Evolutionary conservation across 2,329 filamentous ascomycete species (phyloP), one percentile per base, ranked within the genome.

Genomic region (Dryadomyces quercivorus): DNA sequence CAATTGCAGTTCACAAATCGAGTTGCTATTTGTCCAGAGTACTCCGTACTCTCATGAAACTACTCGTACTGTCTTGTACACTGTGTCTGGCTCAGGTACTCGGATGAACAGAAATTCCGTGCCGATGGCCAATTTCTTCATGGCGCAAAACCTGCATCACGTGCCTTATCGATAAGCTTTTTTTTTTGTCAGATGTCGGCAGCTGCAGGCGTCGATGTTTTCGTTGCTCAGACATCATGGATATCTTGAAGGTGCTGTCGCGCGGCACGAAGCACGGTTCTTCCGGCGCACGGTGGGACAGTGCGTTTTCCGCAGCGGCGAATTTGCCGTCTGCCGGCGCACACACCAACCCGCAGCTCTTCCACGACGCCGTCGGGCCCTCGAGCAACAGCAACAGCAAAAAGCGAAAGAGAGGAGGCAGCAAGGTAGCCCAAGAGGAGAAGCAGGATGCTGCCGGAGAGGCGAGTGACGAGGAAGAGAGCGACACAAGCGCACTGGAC

Each of bases 221-320:
- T 46, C 18, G 31, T 38, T 48, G 16, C 8, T n/a, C 20, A 40
- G 20, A 47, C 51, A 47, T 7, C 7, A 87, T 87, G 84, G 85
- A 90, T 69, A 82, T 88, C 54, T 73, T 88, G 63, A 88, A 83
- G 63, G 71, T 90, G 36, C 72, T 90, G 56, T 87, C 85, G 40
- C 77, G 85, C 51, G 84, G 84, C 55, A 82, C 81, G 3, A 88
- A 86, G 58, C 74, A 74, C 62, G 70, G 74, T 15, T 12, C 12
- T 8, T 13, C 38, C 9, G 34, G 26, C 4, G 12, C 20, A 21
- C 49, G 46, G 15, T 64, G 71, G 5, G 74, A 70, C 55, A 73
- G 69, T 51, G 57, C 62, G 12, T 62, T 64, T 18, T 62, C 62
- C 34, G 63, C 66, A 34, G 58, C 68, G 20, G 62, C 70, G 3